These are phyloP conservation scores for Amanita rubescens DNA, from an alignment of 768 basidiomycete genomes.

Conservation along the genomic window DNA sequence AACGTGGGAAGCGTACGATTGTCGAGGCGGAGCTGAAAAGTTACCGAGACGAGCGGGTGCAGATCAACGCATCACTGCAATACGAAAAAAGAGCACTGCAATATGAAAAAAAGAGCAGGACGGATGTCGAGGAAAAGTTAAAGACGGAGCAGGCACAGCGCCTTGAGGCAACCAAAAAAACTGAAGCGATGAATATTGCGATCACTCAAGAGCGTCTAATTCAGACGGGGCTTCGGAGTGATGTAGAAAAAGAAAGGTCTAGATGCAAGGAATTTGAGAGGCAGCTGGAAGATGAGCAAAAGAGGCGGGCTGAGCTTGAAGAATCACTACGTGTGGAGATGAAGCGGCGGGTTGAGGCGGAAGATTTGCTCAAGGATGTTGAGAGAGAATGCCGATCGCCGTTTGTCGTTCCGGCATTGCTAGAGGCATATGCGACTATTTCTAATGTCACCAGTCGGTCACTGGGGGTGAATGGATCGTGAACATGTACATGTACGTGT, in stretches of 20 bases:
- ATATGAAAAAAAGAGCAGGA: background rate
- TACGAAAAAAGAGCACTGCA: background rate
- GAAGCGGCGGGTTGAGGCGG: constrained; percentile 31
- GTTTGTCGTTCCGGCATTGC: constrained; percentile 49
- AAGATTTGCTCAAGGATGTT: constrained; percentile 39
- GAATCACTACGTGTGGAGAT: constrained; percentile 29
- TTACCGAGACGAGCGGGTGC: background rate
- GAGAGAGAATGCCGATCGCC: constrained; percentile 42
- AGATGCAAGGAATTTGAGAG: background rate
- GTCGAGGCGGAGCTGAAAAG: background rate
- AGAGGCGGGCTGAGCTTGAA: background rate
- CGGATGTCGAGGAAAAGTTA: background rate
- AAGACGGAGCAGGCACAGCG: background rate
- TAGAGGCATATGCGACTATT: constrained; percentile 45
- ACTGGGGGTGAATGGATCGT: background rate
- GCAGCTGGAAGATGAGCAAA: background rate
- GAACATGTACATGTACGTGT: background rate
- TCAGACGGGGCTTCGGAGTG: background rate
- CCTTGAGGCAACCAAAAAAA: background rate
- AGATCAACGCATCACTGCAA: background rate
- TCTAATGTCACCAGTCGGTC: constrained; percentile 17
- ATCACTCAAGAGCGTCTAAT: background rate
- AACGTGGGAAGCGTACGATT: background rate
- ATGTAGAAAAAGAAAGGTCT: background rate
- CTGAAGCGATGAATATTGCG: background rate